These are phyloP conservation scores for Colletotrichum chrysophilum DNA, from an alignment of 2,329 filamentous ascomycete species.

Conservation along the genomic window DNA sequence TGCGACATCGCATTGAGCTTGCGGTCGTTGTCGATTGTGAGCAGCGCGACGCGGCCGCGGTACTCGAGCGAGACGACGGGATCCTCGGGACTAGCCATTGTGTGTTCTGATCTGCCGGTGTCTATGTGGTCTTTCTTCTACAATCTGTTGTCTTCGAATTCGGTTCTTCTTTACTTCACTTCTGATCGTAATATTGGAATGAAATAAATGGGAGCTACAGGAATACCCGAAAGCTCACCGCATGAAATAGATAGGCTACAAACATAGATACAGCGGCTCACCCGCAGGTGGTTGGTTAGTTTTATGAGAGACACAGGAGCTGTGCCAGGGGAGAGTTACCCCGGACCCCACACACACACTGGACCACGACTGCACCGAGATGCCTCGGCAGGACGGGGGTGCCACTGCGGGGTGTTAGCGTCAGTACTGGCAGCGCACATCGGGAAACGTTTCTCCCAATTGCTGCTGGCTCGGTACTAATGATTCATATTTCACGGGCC, in stretches of 20 bases:
- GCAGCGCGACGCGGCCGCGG: slow-evolving; percentile 61
- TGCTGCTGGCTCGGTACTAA: not conserved
- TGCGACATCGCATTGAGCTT: slow-evolving; percentile 86
- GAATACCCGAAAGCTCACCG: not conserved
- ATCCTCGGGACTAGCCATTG: slow-evolving; percentile 13
- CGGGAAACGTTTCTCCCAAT: not conserved
- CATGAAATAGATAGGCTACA: not conserved
- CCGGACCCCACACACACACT: slow-evolving; percentile 21
- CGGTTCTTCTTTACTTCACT: not conserved
- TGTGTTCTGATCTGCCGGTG: not conserved
- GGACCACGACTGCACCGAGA: slow-evolving; percentile 6
- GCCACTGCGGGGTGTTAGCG: slow-evolving; percentile 15
- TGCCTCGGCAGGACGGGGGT: slow-evolving; percentile 16
- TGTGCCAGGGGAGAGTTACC: not conserved
- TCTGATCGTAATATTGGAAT: not conserved
- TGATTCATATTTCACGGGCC: not conserved
- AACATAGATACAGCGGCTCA: not conserved
- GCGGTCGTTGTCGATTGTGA: slow-evolving; percentile 83
- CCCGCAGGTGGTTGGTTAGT: not conserved
- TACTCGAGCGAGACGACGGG: slow-evolving; percentile 43
- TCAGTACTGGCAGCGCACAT: not conserved
- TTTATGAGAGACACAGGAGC: not conserved
- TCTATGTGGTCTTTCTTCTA: not conserved
- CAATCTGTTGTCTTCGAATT: not conserved
- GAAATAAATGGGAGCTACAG: not conserved